Conservation (phyloP, 345 rosid species). For the Nasturtium officinale region DNA sequence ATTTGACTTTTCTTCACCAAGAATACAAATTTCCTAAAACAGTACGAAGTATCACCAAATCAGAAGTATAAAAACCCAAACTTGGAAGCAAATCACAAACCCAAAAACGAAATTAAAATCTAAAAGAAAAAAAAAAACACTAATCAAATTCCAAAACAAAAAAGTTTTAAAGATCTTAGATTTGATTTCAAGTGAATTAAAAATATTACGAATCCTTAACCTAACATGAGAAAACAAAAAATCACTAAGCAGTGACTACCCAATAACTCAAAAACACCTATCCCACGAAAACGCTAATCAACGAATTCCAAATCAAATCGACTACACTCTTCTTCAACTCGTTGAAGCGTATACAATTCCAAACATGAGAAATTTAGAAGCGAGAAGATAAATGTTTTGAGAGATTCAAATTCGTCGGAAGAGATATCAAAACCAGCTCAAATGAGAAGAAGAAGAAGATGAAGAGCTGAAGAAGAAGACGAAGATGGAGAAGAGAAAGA, state of each 20-base stretch:
- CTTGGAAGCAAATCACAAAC: conserved; percentile 7
- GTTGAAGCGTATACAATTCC: background rate
- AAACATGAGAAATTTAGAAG: conserved; percentile 1
- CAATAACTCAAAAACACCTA: background rate
- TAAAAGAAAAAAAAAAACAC: background rate
- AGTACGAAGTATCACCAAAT: conserved; percentile 12
- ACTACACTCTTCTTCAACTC: background rate
- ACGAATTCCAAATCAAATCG: conserved; percentile 4
- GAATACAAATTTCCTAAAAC: background rate
- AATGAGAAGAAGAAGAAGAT: conserved; percentile 4
- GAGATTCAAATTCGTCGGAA: conserved; percentile 19
- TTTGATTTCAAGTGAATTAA: conserved; percentile 1
- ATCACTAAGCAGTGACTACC: background rate
- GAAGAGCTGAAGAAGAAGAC: too few species aligned
- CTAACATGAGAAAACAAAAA: background rate
- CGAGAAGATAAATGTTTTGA: conserved; percentile 12
- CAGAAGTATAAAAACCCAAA: conserved; percentile 1
- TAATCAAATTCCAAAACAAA: background rate
- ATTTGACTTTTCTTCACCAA: conserved; percentile 16
- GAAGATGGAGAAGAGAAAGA: background rate
- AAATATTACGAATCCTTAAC: too few species aligned
- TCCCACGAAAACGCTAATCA: background rate
- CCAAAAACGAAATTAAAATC: conserved; percentile 8
- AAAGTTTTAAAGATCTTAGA: conserved; percentile 5
- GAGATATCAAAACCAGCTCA: background rate